Base-by-base conservation (phyloP, 257 asterid genomes). In the Petrea volubilis region DNA sequence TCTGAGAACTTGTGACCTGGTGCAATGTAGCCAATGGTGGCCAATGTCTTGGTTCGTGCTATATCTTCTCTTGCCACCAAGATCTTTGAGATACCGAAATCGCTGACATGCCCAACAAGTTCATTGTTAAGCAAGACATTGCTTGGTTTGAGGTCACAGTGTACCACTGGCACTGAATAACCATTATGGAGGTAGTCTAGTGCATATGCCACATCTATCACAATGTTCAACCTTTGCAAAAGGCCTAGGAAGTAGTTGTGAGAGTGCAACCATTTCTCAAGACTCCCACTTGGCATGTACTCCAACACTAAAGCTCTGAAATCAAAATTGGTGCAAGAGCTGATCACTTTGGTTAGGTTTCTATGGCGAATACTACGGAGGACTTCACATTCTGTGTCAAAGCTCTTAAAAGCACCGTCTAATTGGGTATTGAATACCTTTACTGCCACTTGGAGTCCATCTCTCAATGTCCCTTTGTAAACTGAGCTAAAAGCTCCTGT, bases 71-170 rank as follows among this genome's bases (percentile, higher is more conserved):
- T 60, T n/a, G 28, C 60, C 6, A 60, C 56, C 7, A 78, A 28
- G 41, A 78, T 67, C 61, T 73, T 69, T 15, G 74, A 71, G 17
- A 74, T 68, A 46, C 79, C 79, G 8, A 73, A 68, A 67, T 78
- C 79, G n/a, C 59, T 53, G 11, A 68, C 72, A 67, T 78, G 64
- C 9, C 64, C 79, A 7, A 68, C 70, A 15, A 78, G 57, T 47
- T 74, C 73, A 3, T 73, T 58, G 14, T 74, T 73, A 5, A 77
- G 74, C 52, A 81, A 47, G 8, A 81, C 71, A 25, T 81, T 81
- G 70, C 80, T 74, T 6, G 85, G 82, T 61, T 81, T 81, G 70
- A 81, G 44, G 50, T 81, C 85, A 64, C 82, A 74, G 13, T 81
- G 82, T 11, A 77, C 71, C 28, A 81, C 59, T 3, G 72, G 71